phyloP scores from a whole-genome alignment of 2,329 filamentous ascomycete genomes.

The Polychaeton citri region DNA sequence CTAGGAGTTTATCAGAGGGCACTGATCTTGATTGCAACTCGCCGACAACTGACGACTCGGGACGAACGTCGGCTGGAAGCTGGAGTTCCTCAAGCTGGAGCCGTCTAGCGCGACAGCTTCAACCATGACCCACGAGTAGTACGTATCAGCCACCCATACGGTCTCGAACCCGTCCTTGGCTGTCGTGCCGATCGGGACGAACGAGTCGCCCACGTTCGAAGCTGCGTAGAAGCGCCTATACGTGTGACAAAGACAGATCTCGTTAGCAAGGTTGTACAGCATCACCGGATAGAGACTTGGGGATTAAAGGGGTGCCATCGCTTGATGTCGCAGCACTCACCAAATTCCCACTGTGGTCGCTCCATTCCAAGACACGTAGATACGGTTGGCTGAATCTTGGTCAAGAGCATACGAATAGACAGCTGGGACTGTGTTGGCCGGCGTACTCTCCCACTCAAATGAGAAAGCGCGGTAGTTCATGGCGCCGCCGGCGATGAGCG shows the following conservation, averaged over 20 bases:
- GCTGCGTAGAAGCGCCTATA: constrained; percentile 34
- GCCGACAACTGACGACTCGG: constrained; percentile 1
- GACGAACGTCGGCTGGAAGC: constrained; percentile 10
- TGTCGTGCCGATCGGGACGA: constrained; percentile 5
- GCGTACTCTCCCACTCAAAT: constrained; percentile 28
- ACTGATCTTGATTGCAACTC: background rate
- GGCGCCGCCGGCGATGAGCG: constrained; percentile 14
- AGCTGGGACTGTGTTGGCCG: constrained; percentile 23
- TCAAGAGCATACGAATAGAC: constrained; percentile 19
- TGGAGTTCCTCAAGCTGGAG: constrained; percentile 12
- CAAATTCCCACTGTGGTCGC: constrained; percentile 27
- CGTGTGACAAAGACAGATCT: no score
- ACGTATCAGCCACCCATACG: constrained; percentile 6
- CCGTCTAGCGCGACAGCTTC: constrained; percentile 11
- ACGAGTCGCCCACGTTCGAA: constrained; percentile 5
- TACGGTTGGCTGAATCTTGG: constrained; percentile 11
- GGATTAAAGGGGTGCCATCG: no score
- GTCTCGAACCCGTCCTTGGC: constrained; percentile 13
- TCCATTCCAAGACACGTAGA: constrained; percentile 40
- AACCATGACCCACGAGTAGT: constrained; percentile 10
- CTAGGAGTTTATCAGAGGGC: background rate
- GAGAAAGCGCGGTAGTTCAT: constrained; percentile 40
- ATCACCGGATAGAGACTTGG: no score
- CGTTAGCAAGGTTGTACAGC: no score
- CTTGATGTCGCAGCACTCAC: no score